These are phyloP conservation scores for Ogataea wickerhamii DNA, from an alignment of 805 yeast species.

Conservation along the genomic window DNA sequence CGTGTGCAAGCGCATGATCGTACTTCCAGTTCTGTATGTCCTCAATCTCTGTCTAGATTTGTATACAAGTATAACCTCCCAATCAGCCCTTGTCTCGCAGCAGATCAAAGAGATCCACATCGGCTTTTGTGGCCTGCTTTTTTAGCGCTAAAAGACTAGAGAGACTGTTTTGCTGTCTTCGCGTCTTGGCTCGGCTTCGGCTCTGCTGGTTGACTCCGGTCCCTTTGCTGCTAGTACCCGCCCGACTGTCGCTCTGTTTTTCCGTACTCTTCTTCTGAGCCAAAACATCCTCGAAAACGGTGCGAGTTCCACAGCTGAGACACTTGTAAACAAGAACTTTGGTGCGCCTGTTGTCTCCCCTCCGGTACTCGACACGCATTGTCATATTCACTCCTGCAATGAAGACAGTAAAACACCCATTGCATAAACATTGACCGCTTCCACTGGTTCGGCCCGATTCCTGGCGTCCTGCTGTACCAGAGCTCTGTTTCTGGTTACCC, in stretches of 20 bases:
- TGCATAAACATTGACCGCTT: conserved; percentile 15
- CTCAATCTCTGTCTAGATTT: no score
- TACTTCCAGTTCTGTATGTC: no score
- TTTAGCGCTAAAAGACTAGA: conserved; percentile 21
- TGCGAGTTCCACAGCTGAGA: conserved; percentile 16
- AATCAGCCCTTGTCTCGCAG: conserved; percentile 16
- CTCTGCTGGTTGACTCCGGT: conserved; percentile 8
- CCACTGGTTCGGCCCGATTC: conserved; percentile 6
- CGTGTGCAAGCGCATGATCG: no score
- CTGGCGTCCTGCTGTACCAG: background rate
- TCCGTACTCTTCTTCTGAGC: conserved; percentile 1
- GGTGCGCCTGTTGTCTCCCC: conserved; percentile 2
- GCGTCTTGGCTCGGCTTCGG: conserved; percentile 21
- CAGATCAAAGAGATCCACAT: conserved; percentile 27
- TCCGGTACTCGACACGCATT: conserved; percentile 12
- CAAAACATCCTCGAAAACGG: conserved; percentile 7
- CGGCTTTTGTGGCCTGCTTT: conserved; percentile 9
- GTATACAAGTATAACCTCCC: no score
- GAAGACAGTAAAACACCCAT: conserved; percentile 15
- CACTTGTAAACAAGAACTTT: conserved; percentile 21
- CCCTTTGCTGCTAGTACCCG: background rate
- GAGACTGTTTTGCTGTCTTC: conserved; percentile 27
- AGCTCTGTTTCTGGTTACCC: conserved; percentile 1
- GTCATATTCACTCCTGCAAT: conserved; percentile 20
- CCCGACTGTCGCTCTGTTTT: background rate